phyloP scores from a whole-genome alignment of 192 early-diverging fungal species.

The Coemansia sp. region DNA sequence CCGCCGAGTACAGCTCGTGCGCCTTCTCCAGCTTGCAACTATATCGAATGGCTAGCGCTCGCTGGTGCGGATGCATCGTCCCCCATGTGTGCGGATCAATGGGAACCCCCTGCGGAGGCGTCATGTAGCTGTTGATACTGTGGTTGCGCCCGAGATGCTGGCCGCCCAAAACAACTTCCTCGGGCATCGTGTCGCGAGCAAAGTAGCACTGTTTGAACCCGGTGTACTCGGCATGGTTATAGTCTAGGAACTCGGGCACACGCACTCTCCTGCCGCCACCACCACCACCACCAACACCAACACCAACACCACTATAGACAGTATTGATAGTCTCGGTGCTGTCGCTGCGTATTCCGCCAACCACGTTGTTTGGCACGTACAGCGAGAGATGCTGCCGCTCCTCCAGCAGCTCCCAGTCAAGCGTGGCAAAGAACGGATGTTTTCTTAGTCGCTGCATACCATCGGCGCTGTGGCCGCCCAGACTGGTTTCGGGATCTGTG shows the following conservation, averaged over 20 bases:
- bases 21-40: slow-evolving; percentile 20
- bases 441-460: slow-evolving; percentile 64
- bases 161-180: slow-evolving; percentile 26
- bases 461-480: slow-evolving; percentile 66
- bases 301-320: slow-evolving; percentile 60
- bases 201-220: slow-evolving; percentile 49
- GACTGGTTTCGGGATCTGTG: slow-evolving; percentile 64
- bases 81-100: slow-evolving; percentile 26
- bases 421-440: slow-evolving; percentile 77
- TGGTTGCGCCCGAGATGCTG: not conserved
- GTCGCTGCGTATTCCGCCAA: too few relatives aligned
- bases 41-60: slow-evolving; percentile 16
- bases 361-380: slow-evolving; percentile 66
- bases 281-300: slow-evolving; percentile 62
- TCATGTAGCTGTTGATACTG: not conserved
- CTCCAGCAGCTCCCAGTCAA: slow-evolving; percentile 76
- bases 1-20: slow-evolving; percentile 9
- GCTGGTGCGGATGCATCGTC: slow-evolving; percentile 17
- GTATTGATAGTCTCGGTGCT: too few relatives aligned
- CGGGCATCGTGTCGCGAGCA: slow-evolving; percentile 9
- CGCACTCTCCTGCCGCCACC: slow-evolving; percentile 45
- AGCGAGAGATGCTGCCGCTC: slow-evolving; percentile 65
- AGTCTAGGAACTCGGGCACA: slow-evolving; percentile 71
- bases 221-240: slow-evolving; percentile 74
- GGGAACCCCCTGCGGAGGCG: slow-evolving; percentile 16